Conservation (phyloP, 352 stramenopile species). For the Ophiocytium majus region DNA sequence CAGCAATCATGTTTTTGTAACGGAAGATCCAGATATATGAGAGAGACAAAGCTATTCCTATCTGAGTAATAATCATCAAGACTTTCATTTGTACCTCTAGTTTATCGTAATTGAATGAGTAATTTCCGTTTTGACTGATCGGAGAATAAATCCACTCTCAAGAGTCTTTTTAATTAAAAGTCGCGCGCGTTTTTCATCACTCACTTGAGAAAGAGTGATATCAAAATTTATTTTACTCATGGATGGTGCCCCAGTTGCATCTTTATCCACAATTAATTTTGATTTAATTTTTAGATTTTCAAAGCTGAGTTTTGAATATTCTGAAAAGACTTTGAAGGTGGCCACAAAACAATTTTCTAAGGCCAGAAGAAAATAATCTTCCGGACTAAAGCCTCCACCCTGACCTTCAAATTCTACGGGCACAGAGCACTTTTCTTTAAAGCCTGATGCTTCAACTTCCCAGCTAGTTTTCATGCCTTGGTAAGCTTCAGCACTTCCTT, state of each 20-base stretch:
- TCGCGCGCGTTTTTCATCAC: background rate
- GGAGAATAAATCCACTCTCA: constrained; percentile 3
- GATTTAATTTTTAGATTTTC: background rate
- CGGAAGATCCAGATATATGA: too few species aligned
- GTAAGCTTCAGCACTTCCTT: background rate
- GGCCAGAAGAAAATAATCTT: constrained; percentile 11
- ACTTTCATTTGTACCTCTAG: too few species aligned
- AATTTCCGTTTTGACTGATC: constrained; percentile 11
- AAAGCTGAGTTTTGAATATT: constrained; percentile 3
- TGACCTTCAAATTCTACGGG: background rate
- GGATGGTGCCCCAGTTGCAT: background rate
- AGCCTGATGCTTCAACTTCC: background rate
- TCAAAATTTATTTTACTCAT: background rate
- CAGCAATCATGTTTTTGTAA: too few species aligned
- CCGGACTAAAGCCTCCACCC: background rate
- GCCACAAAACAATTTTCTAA: constrained; percentile 1
- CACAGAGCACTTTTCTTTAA: background rate
- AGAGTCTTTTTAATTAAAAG: constrained; percentile 10
- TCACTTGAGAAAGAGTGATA: background rate
- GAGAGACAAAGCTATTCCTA: too few species aligned
- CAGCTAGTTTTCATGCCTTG: background rate
- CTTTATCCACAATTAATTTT: background rate
- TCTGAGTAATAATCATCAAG: too few species aligned
- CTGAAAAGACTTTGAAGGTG: constrained; percentile 6
- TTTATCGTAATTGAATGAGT: too few species aligned